Conservation (phyloP, 495 filamentous ascomycete species). For the Diplogelasinospora grovesii region DNA sequence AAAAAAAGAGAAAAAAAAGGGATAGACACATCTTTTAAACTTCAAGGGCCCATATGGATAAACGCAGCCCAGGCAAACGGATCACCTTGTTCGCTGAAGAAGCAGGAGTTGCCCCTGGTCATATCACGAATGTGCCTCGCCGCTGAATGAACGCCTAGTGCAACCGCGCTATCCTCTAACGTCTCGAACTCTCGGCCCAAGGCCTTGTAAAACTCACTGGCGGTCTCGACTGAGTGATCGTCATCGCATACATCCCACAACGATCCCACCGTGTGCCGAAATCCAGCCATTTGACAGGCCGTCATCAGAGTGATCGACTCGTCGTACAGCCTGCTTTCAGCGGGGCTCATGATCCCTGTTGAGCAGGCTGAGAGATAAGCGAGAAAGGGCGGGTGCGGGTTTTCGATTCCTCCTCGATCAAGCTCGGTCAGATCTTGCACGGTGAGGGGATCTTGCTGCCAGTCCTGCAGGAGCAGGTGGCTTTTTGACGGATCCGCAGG, state of each 20-base stretch:
- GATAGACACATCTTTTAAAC: no score
- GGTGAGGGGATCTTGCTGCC: not conserved
- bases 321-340: not conserved
- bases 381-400: not conserved
- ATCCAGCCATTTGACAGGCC: not conserved
- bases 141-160: no score
- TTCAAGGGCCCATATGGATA: no score
- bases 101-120: no score
- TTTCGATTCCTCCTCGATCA: not conserved
- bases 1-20: no score
- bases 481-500: not conserved
- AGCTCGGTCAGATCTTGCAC: not conserved
- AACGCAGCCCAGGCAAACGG: no score
- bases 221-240: no score
- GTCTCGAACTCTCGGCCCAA: no score
- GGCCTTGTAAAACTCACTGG: no score
- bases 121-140: no score
- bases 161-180: no score
- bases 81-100: no score
- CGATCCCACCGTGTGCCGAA: not conserved
- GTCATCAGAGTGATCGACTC: not conserved
- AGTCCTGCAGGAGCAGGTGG: not conserved
- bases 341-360: not conserved
- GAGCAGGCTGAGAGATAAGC: not conserved
- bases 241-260: not conserved